Conservation (phyloP, 2,329 filamentous ascomycete genomes). For the Ascochyta koolunga region DNA sequence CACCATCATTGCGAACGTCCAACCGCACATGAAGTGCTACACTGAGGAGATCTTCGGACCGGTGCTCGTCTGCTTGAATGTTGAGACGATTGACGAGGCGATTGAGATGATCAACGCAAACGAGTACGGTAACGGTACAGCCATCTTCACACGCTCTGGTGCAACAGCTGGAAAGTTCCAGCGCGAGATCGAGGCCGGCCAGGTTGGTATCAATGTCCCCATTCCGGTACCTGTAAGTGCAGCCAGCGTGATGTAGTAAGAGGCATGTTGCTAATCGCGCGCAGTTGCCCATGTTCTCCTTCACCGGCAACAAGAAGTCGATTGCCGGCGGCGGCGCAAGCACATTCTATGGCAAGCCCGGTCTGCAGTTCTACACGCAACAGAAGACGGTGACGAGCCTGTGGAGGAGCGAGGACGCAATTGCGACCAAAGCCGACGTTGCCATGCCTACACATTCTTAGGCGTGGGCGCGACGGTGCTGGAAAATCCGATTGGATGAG, state of each 20-base stretch:
- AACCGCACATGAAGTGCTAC: conserved; percentile 82
- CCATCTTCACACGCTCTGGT: conserved; percentile 82
- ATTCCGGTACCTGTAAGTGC: conserved; percentile 64
- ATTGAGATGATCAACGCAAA: conserved; percentile 83
- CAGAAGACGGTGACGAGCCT: conserved; percentile 95
- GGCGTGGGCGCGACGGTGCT: background rate
- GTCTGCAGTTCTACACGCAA: conserved; percentile 94
- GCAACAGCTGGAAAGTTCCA: conserved; percentile 80
- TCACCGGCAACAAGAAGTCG: conserved; percentile 79
- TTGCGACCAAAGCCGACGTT: conserved; percentile 82
- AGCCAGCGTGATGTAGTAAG: background rate
- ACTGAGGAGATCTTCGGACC: conserved; percentile 85
- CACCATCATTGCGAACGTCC: conserved; percentile 83
- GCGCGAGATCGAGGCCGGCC: conserved; percentile 80
- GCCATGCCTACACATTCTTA: conserved; percentile 78
- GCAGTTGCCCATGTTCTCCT: conserved; percentile 65
- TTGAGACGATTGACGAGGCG: conserved; percentile 77
- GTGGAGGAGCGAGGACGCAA: conserved; percentile 85
- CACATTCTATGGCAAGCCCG: conserved; percentile 94
- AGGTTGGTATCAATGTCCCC: conserved; percentile 85
- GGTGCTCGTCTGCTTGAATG: conserved; percentile 80
- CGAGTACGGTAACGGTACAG: conserved; percentile 85
- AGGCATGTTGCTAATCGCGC: conserved; percentile 11
- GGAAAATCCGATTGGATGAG: background rate
- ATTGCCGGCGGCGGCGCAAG: conserved; percentile 89